phyloP scores from a whole-genome alignment of 371 early-diverging fungal genomes.

The Zychaea mexicana region DNA sequence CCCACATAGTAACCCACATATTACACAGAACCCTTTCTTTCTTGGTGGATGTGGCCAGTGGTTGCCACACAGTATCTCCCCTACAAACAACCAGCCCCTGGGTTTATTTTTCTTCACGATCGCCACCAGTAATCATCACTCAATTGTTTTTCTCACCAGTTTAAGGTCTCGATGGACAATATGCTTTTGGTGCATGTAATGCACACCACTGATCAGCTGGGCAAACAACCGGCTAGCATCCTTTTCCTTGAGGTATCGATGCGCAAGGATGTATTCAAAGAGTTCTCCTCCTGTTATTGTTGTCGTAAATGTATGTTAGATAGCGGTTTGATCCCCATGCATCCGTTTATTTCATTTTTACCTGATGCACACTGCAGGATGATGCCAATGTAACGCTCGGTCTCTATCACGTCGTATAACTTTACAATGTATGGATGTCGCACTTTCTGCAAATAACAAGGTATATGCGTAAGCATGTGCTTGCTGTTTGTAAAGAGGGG shows the following conservation, averaged over 20 bases:
- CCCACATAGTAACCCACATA: too few relatives aligned
- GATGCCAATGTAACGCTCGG: conserved; percentile 93
- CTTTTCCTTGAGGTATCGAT: conserved; percentile 85
- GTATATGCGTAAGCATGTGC: too few relatives aligned
- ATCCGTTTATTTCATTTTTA: conserved; percentile 12
- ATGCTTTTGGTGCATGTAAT: conserved; percentile 85
- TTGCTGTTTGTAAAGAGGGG: too few relatives aligned
- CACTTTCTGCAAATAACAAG: conserved; percentile 77
- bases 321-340: not conserved
- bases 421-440: conserved; percentile 94
- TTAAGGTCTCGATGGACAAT: conserved; percentile 97
- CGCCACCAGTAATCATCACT: too few relatives aligned
- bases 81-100: too few relatives aligned
- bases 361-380: conserved; percentile 95
- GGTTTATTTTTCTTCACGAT: too few relatives aligned
- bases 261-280: conserved; percentile 95
- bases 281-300: conserved; percentile 85
- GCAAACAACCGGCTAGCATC: conserved; percentile 93
- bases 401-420: conserved; percentile 94
- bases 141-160: conserved; percentile 54
- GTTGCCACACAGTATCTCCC: too few relatives aligned
- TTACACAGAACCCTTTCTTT: too few relatives aligned
- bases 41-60: too few relatives aligned
- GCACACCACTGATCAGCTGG: conserved; percentile 90
- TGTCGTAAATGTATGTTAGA: not conserved